Conservation (phyloP, 129 eudicot species). For the Silybum marianum region DNA sequence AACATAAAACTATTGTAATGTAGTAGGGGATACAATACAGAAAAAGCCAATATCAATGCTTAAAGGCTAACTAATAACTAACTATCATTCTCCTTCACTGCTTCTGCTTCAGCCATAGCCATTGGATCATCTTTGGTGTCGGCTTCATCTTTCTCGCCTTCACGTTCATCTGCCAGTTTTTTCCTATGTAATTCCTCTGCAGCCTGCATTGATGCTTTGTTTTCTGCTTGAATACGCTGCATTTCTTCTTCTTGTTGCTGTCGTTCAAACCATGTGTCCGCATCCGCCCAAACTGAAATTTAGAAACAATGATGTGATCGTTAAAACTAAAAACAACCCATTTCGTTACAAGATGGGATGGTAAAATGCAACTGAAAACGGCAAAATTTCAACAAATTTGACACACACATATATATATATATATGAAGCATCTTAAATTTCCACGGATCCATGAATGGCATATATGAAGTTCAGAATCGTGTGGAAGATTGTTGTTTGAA, state of each 20-base stretch:
- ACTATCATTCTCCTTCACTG: constrained; percentile 46
- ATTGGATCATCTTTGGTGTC: constrained; percentile 62
- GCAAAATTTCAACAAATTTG: neutral
- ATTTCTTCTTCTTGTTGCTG: constrained; percentile 88
- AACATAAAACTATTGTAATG: neutral
- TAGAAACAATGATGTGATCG: neutral
- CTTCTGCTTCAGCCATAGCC: constrained; percentile 67
- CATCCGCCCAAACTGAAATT: constrained; percentile 89
- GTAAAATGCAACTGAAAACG: neutral
- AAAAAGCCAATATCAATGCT: constrained; percentile 13
- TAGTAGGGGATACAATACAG: neutral
- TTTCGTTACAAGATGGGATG: neutral
- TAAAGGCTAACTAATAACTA: neutral
- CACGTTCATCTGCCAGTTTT: constrained; percentile 73
- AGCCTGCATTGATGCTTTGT: constrained; percentile 61
- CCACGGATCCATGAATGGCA: neutral
- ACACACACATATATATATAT: too few relatives aligned
- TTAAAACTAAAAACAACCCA: neutral
- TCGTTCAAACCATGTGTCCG: constrained; percentile 93
- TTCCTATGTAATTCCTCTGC: constrained; percentile 82
- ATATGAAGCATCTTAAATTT: neutral
- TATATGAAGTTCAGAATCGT: neutral
- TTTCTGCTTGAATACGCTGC: constrained; percentile 77
- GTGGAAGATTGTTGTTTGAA: neutral
- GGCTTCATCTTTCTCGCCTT: constrained; percentile 78